phyloP scores from a whole-genome alignment of 176 grass and related monocot species.

The Microstegium vimineum region DNA sequence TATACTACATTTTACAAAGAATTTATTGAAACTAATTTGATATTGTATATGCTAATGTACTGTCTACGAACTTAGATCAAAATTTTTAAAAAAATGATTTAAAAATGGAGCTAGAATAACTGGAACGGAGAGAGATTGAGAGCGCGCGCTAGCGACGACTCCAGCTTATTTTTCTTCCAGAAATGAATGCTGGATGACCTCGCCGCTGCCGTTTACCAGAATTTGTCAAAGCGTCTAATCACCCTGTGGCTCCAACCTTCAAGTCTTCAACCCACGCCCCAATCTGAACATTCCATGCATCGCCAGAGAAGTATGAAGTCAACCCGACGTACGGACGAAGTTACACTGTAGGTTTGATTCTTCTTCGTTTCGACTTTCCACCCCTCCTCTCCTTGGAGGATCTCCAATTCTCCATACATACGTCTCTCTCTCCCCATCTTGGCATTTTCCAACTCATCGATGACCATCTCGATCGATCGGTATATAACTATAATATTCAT shows the following conservation, averaged over 20 bases:
- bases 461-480: neutral
- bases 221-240: neutral
- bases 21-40: too few relatives aligned
- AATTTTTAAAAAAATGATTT: too few relatives aligned
- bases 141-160: neutral
- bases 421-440: neutral
- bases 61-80: too few relatives aligned
- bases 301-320: neutral
- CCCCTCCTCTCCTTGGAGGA: neutral
- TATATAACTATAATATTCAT: neutral
- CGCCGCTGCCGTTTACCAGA: neutral
- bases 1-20: too few relatives aligned
- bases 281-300: slow-evolving; percentile 12
- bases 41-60: too few relatives aligned
- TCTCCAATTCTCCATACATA: neutral
- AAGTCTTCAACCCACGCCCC: neutral
- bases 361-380: neutral
- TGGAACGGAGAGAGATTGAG: too few relatives aligned
- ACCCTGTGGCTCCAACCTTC: neutral
- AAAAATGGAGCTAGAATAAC: too few relatives aligned
- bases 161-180: neutral
- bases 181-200: neutral
- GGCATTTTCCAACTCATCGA: neutral
- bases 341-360: neutral
- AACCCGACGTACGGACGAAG: slow-evolving; percentile 18